These are phyloP conservation scores for Cordia subcordata DNA, from an alignment of 257 asterid species.

Conservation along the genomic window DNA sequence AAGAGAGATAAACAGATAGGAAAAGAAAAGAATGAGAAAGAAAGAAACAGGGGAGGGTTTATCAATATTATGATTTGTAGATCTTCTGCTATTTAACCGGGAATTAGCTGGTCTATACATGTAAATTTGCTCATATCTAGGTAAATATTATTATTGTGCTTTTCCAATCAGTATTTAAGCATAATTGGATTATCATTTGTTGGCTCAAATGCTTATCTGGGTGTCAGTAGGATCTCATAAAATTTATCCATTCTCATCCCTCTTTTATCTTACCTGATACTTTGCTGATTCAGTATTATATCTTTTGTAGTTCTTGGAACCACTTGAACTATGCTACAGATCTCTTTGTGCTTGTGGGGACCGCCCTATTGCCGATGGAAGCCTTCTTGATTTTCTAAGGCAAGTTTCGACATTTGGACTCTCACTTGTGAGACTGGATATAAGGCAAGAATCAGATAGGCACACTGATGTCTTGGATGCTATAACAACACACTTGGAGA, in stretches of 20 bases:
- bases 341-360: conserved; percentile 53
- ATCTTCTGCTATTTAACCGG: too few relatives aligned
- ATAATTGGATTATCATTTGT: too few relatives aligned
- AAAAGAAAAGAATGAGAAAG: too few relatives aligned
- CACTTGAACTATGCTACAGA: conserved; percentile 47
- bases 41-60: too few relatives aligned
- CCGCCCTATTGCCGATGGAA: conserved; percentile 44
- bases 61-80: too few relatives aligned
- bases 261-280: background rate
- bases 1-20: too few relatives aligned
- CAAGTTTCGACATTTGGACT: conserved; percentile 54
- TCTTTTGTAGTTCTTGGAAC: conserved; percentile 40
- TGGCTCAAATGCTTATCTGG: too few relatives aligned
- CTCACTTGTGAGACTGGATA: conserved; percentile 47
- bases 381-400: conserved; percentile 44
- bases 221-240: background rate
- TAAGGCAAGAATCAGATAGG: conserved; percentile 49
- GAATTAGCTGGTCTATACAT: too few relatives aligned
- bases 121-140: too few relatives aligned
- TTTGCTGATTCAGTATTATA: conserved; percentile 1
- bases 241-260: background rate
- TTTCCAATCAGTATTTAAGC: too few relatives aligned
- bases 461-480: conserved; percentile 51
- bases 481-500: conserved; percentile 38
- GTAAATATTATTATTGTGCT: too few relatives aligned